A percentile compares a stretch with the other conserved stretches of the same genome.
Conservation (phyloP, 306 rosid species). For the Psophocarpus tetragonolobus region DNA sequence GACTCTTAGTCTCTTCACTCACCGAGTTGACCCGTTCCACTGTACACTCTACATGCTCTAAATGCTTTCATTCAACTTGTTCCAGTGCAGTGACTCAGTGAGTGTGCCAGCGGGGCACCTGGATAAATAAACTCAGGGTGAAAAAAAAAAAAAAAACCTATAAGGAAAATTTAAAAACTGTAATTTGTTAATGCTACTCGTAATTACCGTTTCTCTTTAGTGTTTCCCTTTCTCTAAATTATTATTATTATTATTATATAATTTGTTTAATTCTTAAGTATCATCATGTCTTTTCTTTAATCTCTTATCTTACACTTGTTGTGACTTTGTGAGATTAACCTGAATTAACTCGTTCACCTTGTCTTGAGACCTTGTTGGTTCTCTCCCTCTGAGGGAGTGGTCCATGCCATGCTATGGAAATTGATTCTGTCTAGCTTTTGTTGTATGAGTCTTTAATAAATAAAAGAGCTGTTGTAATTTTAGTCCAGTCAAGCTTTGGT, state of each 20-base stretch:
- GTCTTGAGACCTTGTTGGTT: slow-evolving; percentile 2
- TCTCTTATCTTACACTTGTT: background rate
- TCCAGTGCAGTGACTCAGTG: background rate
- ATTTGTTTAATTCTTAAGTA: slow-evolving; percentile 38
- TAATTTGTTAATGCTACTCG: slow-evolving; percentile 42
- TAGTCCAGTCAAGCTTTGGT: background rate
- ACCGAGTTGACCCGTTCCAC: background rate
- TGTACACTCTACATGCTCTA: slow-evolving; percentile 8
- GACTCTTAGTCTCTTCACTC: slow-evolving; percentile 50
- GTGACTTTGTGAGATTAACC: slow-evolving; percentile 1
- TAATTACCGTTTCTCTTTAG: slow-evolving; percentile 25
- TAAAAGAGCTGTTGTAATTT: background rate
- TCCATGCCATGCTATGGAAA: background rate
- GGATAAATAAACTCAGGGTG: slow-evolving; percentile 27
- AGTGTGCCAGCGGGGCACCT: slow-evolving; percentile 27
- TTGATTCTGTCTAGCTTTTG: background rate
- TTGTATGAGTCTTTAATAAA: background rate
- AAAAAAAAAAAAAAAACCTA: background rate
- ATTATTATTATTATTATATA: slow-evolving; percentile 28
- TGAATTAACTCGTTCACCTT: slow-evolving; percentile 19
- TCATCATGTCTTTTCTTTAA: slow-evolving; percentile 15
- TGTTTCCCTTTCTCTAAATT: background rate
- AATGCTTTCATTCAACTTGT: slow-evolving; percentile 21
- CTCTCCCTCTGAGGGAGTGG: too few relatives aligned
- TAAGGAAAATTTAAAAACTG: slow-evolving; percentile 19